Base-by-base conservation (phyloP, 805 yeast genomes). In the Candida sonorensis region DNA sequence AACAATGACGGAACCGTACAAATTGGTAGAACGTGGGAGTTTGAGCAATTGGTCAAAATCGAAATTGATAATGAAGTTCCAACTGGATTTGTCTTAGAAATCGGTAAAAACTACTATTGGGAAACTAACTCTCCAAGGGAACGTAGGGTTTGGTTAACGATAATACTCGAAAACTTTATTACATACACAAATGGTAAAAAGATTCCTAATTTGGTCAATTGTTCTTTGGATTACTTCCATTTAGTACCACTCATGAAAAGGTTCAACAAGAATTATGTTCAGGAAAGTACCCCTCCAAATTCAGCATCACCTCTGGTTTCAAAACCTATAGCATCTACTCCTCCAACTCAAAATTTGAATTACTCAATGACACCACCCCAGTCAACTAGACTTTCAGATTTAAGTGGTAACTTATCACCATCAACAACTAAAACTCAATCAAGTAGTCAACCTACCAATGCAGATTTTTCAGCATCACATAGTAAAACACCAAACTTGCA, bases 11-110 rank as follows among this genome's bases (percentile, higher is more conserved):
- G 82, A 1, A 55, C 77, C 1, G 75, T 82, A 46, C 97, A 88
- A 57, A 84, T 88, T 31, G 97, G 97, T 20, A 72, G 96, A 48
- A 81, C 94, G 3, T 88, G 97, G 97, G 77, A 75, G 40, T 61
- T 90, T 46, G 82, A 73, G 38, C 94, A 84, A 45, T 61, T 90
- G 41, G 54, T 65, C 4, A 55, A 57, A 26, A 55, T 88, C 2
- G 75, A 77, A 20, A 65, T 72, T 34, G 84, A 78, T 38, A 33
- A 39, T 20, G 68, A 59, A 17, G 69, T 68, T 10, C 69, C 65
- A 2, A 69, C 72, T 30, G 86, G 88, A 2, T 64, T 83, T 35
- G 39, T 68, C 0, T 62, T 82, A 33, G 62, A 63, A 12, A 66
- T 90, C 51, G 81, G 81, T 25, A 88, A 87, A 50, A 75, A 69